Evolutionary conservation across 2,329 filamentous ascomycete species (phyloP).

Genomic region (Ophiocordyceps polyrhachis-furcata): DNA sequence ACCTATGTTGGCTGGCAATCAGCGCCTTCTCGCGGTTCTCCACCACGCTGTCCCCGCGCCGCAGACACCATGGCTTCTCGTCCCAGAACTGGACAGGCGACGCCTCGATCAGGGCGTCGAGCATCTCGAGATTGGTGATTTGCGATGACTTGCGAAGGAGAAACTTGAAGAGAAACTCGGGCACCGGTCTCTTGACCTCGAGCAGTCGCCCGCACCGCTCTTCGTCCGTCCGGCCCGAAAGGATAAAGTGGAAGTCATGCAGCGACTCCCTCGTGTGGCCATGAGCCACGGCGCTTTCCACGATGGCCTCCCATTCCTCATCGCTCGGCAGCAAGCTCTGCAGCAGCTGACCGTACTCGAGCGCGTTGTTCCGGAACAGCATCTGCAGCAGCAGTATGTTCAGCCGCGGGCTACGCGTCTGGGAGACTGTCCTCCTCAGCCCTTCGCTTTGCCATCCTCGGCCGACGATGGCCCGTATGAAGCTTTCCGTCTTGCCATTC

Average conservation of each 20-base stretch:
- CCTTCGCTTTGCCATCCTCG: not conserved
- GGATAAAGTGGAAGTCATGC: conserved; percentile 10
- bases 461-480: conserved; percentile 7
- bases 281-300: conserved; percentile 5
- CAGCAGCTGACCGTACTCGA: conserved; percentile 6
- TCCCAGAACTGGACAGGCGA: conserved; percentile 6
- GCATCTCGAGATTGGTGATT: conserved; percentile 7
- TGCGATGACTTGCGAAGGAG: conserved; percentile 10
- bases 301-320: conserved; percentile 7
- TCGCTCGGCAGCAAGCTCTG: conserved; percentile 9
- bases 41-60: too few relatives aligned
- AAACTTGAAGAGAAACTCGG: conserved; percentile 13
- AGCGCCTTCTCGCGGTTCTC: conserved; percentile 1
- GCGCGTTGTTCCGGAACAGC: conserved; percentile 8
- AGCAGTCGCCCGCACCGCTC: conserved; percentile 14
- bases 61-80: not conserved
- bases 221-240: conserved; percentile 12
- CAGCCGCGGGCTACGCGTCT: conserved; percentile 10
- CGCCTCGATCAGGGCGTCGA: conserved; percentile 11
- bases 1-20: conserved; percentile 7
- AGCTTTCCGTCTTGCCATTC: not conserved
- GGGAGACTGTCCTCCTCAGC: conserved; percentile 8
- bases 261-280: conserved; percentile 7
- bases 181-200: conserved; percentile 7
- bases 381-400: conserved; percentile 15